phyloP scores from a whole-genome alignment of 1,284 basidiomycete genomes.

The Ceratobasidium sp. region DNA sequence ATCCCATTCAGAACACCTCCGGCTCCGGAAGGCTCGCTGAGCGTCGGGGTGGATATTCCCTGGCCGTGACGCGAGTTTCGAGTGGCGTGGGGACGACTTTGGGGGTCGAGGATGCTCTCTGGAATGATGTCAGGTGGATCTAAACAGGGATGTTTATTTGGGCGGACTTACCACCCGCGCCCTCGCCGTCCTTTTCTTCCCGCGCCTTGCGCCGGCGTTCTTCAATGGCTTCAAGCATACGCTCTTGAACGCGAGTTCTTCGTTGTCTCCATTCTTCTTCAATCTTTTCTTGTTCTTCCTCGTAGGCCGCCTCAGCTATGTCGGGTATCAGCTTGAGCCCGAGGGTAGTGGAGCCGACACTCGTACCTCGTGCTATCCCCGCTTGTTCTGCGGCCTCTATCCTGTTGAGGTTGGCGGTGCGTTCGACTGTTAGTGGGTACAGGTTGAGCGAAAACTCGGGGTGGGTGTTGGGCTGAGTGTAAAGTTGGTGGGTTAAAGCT shows the following conservation, averaged over 20 bases:
- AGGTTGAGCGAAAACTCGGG: slow-evolving; percentile 75
- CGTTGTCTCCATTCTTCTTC: slow-evolving; percentile 83
- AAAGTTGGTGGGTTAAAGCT: slow-evolving; percentile 39
- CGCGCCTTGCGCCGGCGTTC: slow-evolving; percentile 77
- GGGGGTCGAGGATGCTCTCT: slow-evolving; percentile 66
- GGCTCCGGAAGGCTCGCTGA: slow-evolving; percentile 57
- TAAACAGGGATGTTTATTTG: not conserved
- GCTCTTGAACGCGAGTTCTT: slow-evolving; percentile 74
- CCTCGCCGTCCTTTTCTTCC: slow-evolving; percentile 85
- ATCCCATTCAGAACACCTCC: slow-evolving; percentile 55
- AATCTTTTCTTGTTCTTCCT: slow-evolving; percentile 77
- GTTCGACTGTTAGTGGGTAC: slow-evolving; percentile 77
- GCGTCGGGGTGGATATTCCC: slow-evolving; percentile 64
- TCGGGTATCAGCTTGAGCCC: slow-evolving; percentile 1
- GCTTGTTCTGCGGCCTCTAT: slow-evolving; percentile 73
- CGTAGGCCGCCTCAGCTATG: slow-evolving; percentile 58
- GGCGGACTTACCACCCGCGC: slow-evolving; percentile 63
- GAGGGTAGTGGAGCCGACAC: not conserved
- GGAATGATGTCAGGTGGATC: slow-evolving; percentile 30
- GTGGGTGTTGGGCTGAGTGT: slow-evolving; percentile 65
- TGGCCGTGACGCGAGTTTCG: slow-evolving; percentile 78
- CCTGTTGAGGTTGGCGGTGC: slow-evolving; percentile 75
- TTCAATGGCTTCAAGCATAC: slow-evolving; percentile 83
- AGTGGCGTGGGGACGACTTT: slow-evolving; percentile 81
- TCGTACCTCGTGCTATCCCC: slow-evolving; percentile 41